Base-by-base conservation (phyloP, 192 early-diverging fungal genomes). In the Martensiomyces pterosporus region DNA sequence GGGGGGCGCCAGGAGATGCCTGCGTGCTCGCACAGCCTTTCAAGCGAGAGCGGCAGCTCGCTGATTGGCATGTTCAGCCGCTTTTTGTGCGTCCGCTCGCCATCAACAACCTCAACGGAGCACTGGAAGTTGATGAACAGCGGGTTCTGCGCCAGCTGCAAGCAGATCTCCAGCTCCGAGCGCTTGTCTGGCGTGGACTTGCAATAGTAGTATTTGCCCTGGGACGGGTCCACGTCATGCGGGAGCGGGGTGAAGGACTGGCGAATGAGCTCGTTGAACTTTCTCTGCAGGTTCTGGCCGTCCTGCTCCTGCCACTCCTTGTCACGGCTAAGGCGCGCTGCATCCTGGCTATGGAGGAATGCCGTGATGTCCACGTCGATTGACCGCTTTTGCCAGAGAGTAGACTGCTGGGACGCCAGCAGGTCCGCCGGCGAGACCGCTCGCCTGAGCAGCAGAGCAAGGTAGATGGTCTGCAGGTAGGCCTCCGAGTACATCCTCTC, bases 271-370 rank as follows among this genome's bases (percentile, higher is more conserved):
- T 55, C 52, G 18, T 33, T 27, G 37, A 75, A 75, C 41, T 43
- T 58, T 17, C 47, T 49, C 34, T 75, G 65, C 41, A 75, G 43
- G 18, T 43, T 56, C 53, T 58, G 52, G 0, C 47, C 45, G 43
- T 66, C 70, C 39, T 50, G 57, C 19, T 48, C 61, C 37, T 68
- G 60, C 65, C 64, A 64, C 25, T 58, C 43, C 13, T 36, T 36
- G 18, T 60, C 60, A n/a, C 65, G 47, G 34, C 53, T 64, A 14
- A 60, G 39, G 14, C 66, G 57, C 13, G 66, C 66, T 1, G 54
- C 66, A 22, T 75, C 72, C 49, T 75, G 72, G 57, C 72, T 75
- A 34, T 75, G 72, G n/a, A 75, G 46, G 24, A 75, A 75, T 5
- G 66, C 66, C 5, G 72, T 75, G 22, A 75, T 68, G 38, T 75